A percentile compares a stretch with the other conserved stretches of the same genome.
Conservation (phyloP, 441 rosid species). For the Erodium moschatum region DNA sequence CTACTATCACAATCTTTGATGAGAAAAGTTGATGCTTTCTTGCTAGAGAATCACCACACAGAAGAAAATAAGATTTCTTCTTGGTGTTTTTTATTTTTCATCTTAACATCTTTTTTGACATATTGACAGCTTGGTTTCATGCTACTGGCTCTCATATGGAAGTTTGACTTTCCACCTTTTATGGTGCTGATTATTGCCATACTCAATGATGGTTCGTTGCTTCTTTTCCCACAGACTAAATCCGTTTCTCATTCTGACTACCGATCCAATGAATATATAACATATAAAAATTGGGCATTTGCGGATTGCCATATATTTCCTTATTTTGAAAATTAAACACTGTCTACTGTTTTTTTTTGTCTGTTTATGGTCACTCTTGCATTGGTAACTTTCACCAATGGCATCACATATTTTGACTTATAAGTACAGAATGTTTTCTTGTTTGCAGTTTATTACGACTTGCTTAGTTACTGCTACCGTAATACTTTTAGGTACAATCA, state of each 20-base stretch:
- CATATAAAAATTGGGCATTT: no score
- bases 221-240: constrained; percentile 8
- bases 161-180: constrained; percentile 96
- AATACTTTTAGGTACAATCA: constrained; percentile 68
- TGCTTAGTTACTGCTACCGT: constrained; percentile 15
- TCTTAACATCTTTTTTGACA: constrained; percentile 10
- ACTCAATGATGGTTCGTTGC: constrained; percentile 78
- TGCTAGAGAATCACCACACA: background rate
- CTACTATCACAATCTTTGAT: background rate
- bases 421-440: background rate
- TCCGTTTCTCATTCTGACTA: background rate
- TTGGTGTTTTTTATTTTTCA: constrained; percentile 15
- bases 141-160: constrained; percentile 92
- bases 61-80: constrained; percentile 15
- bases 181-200: constrained; percentile 98
- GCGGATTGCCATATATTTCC: background rate
- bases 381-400: background rate
- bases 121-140: constrained; percentile 69
- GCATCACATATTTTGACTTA: background rate
- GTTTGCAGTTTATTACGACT: constrained; percentile 1
- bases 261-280: background rate
- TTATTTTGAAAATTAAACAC: no score
- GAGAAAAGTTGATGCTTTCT: background rate
- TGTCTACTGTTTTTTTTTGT: background rate
- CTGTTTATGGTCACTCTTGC: background rate